These are phyloP conservation scores for Fraxinus albicans DNA, from an alignment of 305 asterid species.

Conservation along the genomic window DNA sequence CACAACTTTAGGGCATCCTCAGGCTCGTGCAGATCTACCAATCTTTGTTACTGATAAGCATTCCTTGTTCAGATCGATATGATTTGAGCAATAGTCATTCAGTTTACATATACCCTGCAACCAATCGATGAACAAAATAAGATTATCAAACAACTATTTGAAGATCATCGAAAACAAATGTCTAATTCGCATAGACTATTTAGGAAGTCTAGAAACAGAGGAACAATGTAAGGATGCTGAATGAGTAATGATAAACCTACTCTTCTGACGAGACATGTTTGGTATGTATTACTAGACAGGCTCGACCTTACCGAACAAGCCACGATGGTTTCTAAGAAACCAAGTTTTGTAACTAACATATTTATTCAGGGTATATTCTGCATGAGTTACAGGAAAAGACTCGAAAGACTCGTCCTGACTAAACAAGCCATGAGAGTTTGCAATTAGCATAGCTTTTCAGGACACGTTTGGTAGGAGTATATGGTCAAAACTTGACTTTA, in stretches of 20 bases:
- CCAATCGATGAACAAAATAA: not conserved
- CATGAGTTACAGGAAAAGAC: not conserved
- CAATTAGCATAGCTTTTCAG: not conserved
- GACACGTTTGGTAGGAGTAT: not conserved
- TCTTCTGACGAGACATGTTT: not conserved
- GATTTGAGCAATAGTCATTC: slow-evolving; percentile 13
- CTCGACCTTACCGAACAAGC: not conserved
- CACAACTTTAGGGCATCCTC: not conserved
- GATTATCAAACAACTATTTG: not conserved
- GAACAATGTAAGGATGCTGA: not conserved
- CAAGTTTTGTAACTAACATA: not conserved
- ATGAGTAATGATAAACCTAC: not conserved
- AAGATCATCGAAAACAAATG: not conserved
- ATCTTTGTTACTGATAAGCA: not conserved
- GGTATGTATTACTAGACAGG: not conserved
- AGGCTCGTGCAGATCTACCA: not conserved
- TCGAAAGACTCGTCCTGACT: not conserved
- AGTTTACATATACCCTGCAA: slow-evolving; percentile 36
- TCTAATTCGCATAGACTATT: not conserved
- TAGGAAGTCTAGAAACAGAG: not conserved
- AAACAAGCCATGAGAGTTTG: not conserved
- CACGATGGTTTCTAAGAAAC: not conserved
- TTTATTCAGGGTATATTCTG: not conserved
- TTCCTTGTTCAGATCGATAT: not conserved
- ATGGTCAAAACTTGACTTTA: not conserved